phyloP scores from a whole-genome alignment of 179 eudicot genomes.

The Gypsophila paniculata region DNA sequence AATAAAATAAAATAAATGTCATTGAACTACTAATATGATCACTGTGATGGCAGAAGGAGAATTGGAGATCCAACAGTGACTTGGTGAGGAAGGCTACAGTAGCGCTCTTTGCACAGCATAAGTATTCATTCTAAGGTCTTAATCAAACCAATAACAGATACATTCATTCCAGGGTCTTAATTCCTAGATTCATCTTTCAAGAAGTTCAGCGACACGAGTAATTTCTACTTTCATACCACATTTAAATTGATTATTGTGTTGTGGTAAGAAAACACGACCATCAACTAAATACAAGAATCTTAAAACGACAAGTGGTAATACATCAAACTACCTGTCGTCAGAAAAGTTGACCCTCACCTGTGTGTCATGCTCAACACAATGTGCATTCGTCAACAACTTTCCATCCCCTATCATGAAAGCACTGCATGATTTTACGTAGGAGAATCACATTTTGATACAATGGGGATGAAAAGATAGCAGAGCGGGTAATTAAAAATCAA shows the following conservation, averaged over 20 bases:
- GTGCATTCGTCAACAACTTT: conserved; percentile 94
- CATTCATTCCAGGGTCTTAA: neutral
- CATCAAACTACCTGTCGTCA: neutral
- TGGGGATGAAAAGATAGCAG: neutral
- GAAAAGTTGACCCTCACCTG: conserved; percentile 47
- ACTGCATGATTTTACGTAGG: conserved; percentile 44
- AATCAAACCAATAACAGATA: neutral
- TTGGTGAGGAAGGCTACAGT: conserved; percentile 14
- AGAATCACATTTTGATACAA: conserved; percentile 10
- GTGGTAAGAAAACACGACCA: neutral
- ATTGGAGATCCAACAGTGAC: neutral
- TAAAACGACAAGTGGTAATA: neutral
- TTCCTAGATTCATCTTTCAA: neutral
- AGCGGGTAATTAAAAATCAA: conserved; percentile 14
- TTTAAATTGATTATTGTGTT: neutral
- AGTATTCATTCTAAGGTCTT: neutral
- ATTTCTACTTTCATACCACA: neutral
- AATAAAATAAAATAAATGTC: too few species aligned
- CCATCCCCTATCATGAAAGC: conserved; percentile 98
- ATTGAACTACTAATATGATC: neutral
- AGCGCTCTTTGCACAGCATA: neutral
- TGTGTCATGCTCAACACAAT: conserved; percentile 86
- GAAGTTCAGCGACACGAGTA: neutral
- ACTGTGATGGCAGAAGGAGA: conserved; percentile 3
- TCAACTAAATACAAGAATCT: neutral